Evolutionary conservation across 257 asterid genomes (phyloP).

Genomic region (Solanum boliviense): DNA sequence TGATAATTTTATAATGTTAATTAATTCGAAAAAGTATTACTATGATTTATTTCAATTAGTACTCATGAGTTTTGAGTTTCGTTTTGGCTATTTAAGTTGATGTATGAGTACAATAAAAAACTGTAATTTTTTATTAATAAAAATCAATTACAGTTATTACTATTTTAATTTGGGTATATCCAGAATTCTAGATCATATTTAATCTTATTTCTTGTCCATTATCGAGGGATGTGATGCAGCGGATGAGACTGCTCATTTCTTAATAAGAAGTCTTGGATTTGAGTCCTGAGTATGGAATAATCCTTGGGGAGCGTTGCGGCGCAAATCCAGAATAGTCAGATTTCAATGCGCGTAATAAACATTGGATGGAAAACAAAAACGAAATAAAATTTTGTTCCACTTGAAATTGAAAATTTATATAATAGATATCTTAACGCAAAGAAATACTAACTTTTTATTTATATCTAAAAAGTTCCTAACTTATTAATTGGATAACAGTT

Average conservation of each 20-base stretch:
- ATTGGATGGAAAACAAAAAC: rapidly evolving
- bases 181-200: not conserved
- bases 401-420: not conserved
- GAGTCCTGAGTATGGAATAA: rapidly evolving
- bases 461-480: not conserved
- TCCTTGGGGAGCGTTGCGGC: no score
- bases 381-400: no score
- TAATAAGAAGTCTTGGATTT: no score
- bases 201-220: not conserved
- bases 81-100: not conserved
- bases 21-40: not conserved
- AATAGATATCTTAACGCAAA: not conserved
- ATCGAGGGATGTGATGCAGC: not conserved
- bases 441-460: not conserved
- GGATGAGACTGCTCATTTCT: no score
- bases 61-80: not conserved
- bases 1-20: not conserved
- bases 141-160: no score
- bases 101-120: not conserved
- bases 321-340: no score
- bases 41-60: not conserved
- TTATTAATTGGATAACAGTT: not conserved
- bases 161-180: not conserved
- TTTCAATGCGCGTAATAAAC: no score
- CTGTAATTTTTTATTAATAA: not conserved